Evolutionary conservation across 139 green algal species (phyloP), one percentile per base, ranked within the genome.

Genomic region (Zygnema cylindricum): DNA sequence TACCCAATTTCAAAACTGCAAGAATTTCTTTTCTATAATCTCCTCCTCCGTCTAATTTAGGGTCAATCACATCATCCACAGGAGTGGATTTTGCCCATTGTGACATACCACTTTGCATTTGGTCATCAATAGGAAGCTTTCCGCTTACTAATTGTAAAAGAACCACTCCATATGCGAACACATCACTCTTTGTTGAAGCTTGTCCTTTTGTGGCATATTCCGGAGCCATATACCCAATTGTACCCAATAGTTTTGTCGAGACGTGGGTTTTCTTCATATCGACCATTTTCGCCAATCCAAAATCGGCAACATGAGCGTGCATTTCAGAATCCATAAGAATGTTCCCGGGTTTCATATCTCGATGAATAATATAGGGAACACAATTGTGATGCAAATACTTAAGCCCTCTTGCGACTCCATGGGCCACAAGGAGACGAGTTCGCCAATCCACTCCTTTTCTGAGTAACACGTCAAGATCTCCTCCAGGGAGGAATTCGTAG

Each of bases 341-440:
- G 55, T 87, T 87, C 22, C 57, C 81, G 81, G 81, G 81, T 54
- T 87, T 87, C 42, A 87, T 87, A 33, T 87, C 81, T 0, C 81
- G 2, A 33, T 87, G 81, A 1, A 87, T 78, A 30, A 87, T 87
- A 30, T 69, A 39, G 25, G 81, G 81, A 23, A 69, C 77, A 54
- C 81, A 87, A 3, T 78, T 30, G 42, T 87, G 81, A 69, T 87
- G 81, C 3, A 87, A 54, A 54, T 87, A 87, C 55, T 87, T 87
- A 30, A 87, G 43, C 43, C 42, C 81, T 40, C 81, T 69, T 1
- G 81, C 81, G 36, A 79, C 71, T 43, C 71, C 71, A 25, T 40
- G 3, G 36, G 71, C 71, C 16, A 79, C 38, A 43, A 25, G 3
- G 71, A 54, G 71, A 11, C 71, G 71, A 41, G 38, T 41, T 11